Conservation (phyloP, 352 stramenopile species). For the Pythium pectinolyticum region DNA sequence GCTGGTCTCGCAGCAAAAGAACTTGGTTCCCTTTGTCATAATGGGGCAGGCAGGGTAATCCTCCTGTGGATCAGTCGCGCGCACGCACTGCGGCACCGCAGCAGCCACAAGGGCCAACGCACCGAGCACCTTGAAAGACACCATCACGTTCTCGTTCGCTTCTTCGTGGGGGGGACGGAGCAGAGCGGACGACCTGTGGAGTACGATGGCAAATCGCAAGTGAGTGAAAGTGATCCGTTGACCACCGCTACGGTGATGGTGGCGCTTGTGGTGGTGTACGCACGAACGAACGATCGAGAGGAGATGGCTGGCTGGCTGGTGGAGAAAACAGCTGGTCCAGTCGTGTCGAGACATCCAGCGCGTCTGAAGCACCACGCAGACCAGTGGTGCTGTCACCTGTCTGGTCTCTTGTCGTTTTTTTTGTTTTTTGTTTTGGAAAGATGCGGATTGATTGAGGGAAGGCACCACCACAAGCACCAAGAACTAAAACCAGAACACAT, state of each 20-base stretch:
- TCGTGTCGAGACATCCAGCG: background rate
- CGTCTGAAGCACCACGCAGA: background rate
- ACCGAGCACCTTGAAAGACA: slow-evolving; percentile 13
- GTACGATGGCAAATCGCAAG: slow-evolving; percentile 12
- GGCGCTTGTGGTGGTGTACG: background rate
- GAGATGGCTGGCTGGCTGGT: slow-evolving; percentile 3
- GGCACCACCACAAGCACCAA: no score
- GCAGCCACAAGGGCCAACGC: slow-evolving; percentile 13
- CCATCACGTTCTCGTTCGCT: no score
- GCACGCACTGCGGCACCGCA: slow-evolving; percentile 29
- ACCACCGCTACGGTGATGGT: background rate
- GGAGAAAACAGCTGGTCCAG: background rate
- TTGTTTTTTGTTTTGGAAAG: no score
- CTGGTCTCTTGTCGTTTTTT: background rate
- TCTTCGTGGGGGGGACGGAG: background rate
- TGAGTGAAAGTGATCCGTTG: background rate
- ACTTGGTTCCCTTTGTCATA: slow-evolving; percentile 48
- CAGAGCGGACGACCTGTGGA: slow-evolving; percentile 4
- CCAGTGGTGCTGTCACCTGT: background rate
- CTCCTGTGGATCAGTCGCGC: slow-evolving; percentile 46
- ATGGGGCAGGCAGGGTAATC: slow-evolving; percentile 63
- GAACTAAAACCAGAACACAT: no score
- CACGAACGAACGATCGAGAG: background rate
- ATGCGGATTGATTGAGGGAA: no score
- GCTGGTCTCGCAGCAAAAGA: slow-evolving; percentile 56